Percentiles rank a stretch among this genome's conserved stretches.
Evolutionary conservation across 2,329 filamentous ascomycete species (phyloP).

Genomic region (Ceratocystis cubensis): DNA sequence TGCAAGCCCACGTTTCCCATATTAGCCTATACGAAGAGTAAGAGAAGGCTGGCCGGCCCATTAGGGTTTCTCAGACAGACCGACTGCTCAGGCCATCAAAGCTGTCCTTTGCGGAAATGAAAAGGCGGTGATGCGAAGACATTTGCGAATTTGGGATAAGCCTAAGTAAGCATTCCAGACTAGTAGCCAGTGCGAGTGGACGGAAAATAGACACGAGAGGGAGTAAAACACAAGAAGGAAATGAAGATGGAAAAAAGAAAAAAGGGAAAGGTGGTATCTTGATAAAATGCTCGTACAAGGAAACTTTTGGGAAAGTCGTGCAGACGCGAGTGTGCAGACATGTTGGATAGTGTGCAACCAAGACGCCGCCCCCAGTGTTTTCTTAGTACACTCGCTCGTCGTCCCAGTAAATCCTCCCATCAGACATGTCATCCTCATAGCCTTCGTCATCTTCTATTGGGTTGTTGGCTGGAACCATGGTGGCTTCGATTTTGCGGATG

Average conservation of each 20-base stretch:
- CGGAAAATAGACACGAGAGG: not conserved
- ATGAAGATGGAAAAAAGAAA: not conserved
- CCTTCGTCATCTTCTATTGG: slow-evolving; percentile 17
- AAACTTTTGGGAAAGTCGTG: not conserved
- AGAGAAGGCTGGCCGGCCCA: not conserved
- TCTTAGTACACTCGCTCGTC: slow-evolving; percentile 21
- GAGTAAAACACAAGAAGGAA: not conserved
- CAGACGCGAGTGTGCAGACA: not conserved
- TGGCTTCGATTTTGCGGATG: slow-evolving; percentile 21
- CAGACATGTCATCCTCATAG: slow-evolving; percentile 18
- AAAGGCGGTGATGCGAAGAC: not conserved
- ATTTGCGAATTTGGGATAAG: not conserved
- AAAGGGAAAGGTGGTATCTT: slow-evolving; percentile 1
- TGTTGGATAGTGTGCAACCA: not conserved
- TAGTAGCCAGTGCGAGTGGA: not conserved
- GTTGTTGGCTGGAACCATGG: slow-evolving; percentile 17
- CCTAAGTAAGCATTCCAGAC: no score
- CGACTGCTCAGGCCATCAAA: not conserved
- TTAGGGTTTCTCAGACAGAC: slow-evolving; percentile 2
- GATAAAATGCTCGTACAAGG: not conserved
- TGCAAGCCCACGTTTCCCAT: not conserved
- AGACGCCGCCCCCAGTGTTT: not conserved
- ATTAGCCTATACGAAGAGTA: no score
- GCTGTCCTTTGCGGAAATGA: slow-evolving; percentile 2
- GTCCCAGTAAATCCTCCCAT: slow-evolving; percentile 21